Evolutionary conservation across 371 early-diverging fungal genomes (phyloP).

Genomic region (Choanephora cucurbitarum): DNA sequence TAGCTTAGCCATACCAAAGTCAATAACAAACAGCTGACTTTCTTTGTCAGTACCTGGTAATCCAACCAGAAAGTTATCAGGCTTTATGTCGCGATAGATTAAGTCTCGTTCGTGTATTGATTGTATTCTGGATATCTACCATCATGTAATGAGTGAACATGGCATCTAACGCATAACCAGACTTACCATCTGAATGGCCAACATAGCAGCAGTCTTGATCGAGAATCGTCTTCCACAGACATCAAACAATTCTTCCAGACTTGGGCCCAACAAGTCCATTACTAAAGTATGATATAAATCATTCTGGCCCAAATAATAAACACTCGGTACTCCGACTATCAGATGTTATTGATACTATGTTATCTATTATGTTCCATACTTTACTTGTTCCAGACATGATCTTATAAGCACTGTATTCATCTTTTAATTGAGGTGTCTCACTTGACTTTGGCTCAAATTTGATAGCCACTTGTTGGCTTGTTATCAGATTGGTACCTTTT

Average conservation of each 20-base stretch:
- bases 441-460: slow-evolving; percentile 92
- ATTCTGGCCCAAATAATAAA: slow-evolving; percentile 92
- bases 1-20: slow-evolving; percentile 93
- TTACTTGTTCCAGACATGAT: slow-evolving; percentile 74
- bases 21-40: slow-evolving; percentile 67
- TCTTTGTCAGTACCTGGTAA: slow-evolving; percentile 52
- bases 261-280: slow-evolving; percentile 94
- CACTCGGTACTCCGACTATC: slow-evolving; percentile 80
- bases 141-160: not conserved
- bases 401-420: slow-evolving; percentile 90
- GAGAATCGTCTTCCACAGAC: slow-evolving; percentile 86
- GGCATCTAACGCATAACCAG: not conserved
- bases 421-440: slow-evolving; percentile 92
- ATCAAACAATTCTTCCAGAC: slow-evolving; percentile 95
- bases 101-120: slow-evolving; percentile 90
- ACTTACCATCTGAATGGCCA: slow-evolving; percentile 89
- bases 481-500: slow-evolving; percentile 67
- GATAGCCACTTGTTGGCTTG: slow-evolving; percentile 84
- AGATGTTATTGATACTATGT: too few species aligned
- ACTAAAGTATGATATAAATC: slow-evolving; percentile 86
- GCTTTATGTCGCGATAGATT: slow-evolving; percentile 98
- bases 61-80: slow-evolving; percentile 96
- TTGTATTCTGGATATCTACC: slow-evolving; percentile 82
- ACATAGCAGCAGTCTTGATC: slow-evolving; percentile 90
- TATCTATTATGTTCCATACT: too few species aligned